Percentiles rank a stretch among this genome's conserved stretches.
These are phyloP conservation scores for Cyberlindnera misumaiensis DNA, from an alignment of 805 yeast species.

Conservation along the genomic window DNA sequence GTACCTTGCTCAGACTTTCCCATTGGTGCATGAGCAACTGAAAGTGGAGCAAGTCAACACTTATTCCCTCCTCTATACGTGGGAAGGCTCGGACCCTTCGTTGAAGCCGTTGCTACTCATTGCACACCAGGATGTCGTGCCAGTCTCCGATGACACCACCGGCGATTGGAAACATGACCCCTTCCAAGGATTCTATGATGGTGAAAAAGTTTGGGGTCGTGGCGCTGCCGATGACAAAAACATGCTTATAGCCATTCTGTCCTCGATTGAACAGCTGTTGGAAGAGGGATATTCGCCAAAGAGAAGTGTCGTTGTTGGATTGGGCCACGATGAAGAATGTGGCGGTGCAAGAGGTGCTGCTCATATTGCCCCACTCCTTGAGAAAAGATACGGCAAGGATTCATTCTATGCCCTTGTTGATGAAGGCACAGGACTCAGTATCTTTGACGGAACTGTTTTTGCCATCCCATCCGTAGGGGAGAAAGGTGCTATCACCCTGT, in stretches of 20 bases:
- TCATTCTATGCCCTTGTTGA: slow-evolving; percentile 58
- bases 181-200: slow-evolving; percentile 58
- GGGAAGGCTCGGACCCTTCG: slow-evolving; percentile 44
- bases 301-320: slow-evolving; percentile 53
- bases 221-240: slow-evolving; percentile 73
- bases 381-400: slow-evolving; percentile 49
- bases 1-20: slow-evolving; percentile 49
- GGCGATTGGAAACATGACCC: slow-evolving; percentile 62
- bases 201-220: slow-evolving; percentile 60
- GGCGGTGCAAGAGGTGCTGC: slow-evolving; percentile 58
- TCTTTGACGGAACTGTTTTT: slow-evolving; percentile 33
- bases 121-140: slow-evolving; percentile 81
- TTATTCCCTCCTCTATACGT: slow-evolving; percentile 56
- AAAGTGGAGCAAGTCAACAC: slow-evolving; percentile 51
- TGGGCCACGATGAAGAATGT: slow-evolving; percentile 75
- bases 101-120: slow-evolving; percentile 62
- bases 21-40: slow-evolving; percentile 41
- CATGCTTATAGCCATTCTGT: slow-evolving; percentile 54
- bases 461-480: slow-evolving; percentile 43
- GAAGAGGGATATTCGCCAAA: slow-evolving; percentile 39
- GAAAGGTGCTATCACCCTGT: slow-evolving; percentile 31
- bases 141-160: slow-evolving; percentile 53
- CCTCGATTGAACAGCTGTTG: slow-evolving; percentile 48
- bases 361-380: slow-evolving; percentile 37
- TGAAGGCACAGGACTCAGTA: slow-evolving; percentile 41